Evolutionary conservation across 2,329 filamentous ascomycete species (phyloP).

Genomic region (Sporothrix sp.): DNA sequence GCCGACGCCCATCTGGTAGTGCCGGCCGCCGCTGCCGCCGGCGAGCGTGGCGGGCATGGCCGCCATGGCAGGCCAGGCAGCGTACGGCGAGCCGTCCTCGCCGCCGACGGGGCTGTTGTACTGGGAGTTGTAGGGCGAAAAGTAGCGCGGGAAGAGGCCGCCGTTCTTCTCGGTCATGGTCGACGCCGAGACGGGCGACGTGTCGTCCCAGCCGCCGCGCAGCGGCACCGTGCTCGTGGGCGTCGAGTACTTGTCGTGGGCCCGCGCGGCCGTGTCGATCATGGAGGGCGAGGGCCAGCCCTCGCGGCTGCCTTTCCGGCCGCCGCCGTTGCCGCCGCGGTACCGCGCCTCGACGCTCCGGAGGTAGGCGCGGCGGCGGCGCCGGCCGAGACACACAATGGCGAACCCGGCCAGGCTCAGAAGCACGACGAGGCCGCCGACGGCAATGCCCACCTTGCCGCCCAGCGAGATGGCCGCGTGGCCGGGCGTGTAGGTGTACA

Average conservation of each 20-base stretch:
- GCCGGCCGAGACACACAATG: conserved; percentile 48
- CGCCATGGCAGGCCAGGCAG: conserved; percentile 28
- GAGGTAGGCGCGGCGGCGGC: conserved; percentile 43
- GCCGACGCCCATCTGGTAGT: not conserved
- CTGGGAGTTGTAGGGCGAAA: conserved; percentile 51
- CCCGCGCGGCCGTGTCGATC: not conserved
- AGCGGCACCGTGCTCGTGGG: conserved; percentile 45
- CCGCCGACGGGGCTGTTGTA: conserved; percentile 48
- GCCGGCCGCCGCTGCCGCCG: not conserved
- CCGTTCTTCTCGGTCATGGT: conserved; percentile 25
- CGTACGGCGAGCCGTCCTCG: conserved; percentile 28
- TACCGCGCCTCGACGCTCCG: conserved; percentile 35
- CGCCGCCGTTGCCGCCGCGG: conserved; percentile 22
- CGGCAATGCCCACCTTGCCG: conserved; percentile 48
- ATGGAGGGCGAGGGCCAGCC: conserved; percentile 30
- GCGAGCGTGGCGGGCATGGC: conserved; percentile 8
- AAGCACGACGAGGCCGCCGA: conserved; percentile 39
- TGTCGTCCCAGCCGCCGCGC: conserved; percentile 41
- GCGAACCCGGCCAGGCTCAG: conserved; percentile 40
- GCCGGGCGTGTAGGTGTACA: conserved; percentile 30
- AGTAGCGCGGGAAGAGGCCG: conserved; percentile 32
- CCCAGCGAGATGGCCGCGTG: conserved; percentile 42
- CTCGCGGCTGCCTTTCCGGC: not conserved
- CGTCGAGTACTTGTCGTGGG: conserved; percentile 38
- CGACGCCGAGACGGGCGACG: conserved; percentile 37